These are phyloP conservation scores for Nemophila menziesii DNA, from an alignment of 257 asterid species.

Conservation along the genomic window DNA sequence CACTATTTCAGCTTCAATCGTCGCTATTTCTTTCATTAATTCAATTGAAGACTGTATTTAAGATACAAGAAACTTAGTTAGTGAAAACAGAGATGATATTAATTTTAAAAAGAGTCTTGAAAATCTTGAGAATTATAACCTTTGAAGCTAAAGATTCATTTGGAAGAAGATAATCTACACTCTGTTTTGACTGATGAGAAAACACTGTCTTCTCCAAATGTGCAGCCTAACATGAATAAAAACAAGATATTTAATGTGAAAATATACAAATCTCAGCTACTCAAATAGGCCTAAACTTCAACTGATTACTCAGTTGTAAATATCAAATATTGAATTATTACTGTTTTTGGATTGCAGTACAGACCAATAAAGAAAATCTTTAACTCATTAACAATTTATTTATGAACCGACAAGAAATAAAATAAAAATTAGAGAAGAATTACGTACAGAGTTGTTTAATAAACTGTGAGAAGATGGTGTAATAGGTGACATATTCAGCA, in stretches of 20 bases:
- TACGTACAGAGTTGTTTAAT: constrained; percentile 26
- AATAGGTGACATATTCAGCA: constrained; percentile 45
- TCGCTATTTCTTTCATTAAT: constrained; percentile 57
- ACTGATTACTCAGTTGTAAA: no score
- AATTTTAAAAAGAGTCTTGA: not conserved
- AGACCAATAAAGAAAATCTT: no score
- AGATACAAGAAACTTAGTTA: constrained; percentile 3
- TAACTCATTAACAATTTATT: not conserved
- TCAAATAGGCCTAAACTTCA: no score
- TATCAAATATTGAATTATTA: no score
- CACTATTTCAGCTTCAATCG: constrained; percentile 58
- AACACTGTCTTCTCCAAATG: constrained; percentile 11
- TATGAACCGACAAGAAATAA: not conserved
- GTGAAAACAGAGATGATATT: constrained; percentile 2
- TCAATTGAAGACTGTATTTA: constrained; percentile 49
- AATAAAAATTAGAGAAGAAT: not conserved
- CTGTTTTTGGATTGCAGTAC: no score
- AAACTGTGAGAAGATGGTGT: constrained; percentile 22
- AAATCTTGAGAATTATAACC: constrained; percentile 12
- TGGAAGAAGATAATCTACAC: constrained; percentile 12
- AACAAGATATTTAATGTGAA: no score
- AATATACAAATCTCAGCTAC: no score
- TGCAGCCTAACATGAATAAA: constrained; percentile 9
- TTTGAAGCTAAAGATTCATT: constrained; percentile 15
- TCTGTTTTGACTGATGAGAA: constrained; percentile 12